These are phyloP conservation scores for Backusella psychrophila DNA, from an alignment of 192 early-diverging fungal species.

Conservation along the genomic window DNA sequence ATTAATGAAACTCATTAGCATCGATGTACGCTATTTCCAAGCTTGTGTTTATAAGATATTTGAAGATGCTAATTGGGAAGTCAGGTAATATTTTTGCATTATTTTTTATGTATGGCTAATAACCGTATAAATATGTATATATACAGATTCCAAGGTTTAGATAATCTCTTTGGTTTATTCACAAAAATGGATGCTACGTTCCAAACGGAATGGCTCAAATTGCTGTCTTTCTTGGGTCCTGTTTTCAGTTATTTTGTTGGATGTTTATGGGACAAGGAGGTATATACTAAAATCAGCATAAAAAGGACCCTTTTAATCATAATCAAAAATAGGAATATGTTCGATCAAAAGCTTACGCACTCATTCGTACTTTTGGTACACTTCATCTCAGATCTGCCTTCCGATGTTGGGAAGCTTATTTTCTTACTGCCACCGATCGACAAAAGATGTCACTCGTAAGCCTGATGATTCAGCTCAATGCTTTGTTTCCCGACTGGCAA, in stretches of 20 bases:
- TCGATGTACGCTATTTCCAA: constrained; percentile 40
- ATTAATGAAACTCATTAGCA: constrained; percentile 43
- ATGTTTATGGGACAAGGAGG: constrained; percentile 57
- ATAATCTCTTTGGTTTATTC: constrained; percentile 54
- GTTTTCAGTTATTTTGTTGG: constrained; percentile 54
- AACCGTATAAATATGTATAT: background rate
- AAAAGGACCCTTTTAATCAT: background rate
- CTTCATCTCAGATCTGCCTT: constrained; percentile 47
- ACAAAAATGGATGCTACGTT: constrained; percentile 52
- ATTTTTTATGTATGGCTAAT: background rate
- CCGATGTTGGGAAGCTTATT: constrained; percentile 58
- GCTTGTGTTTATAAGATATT: constrained; percentile 44
- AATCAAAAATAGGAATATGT: constrained; percentile 41
- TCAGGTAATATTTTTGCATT: constrained; percentile 27
- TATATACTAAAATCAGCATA: background rate
- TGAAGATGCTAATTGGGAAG: constrained; percentile 49
- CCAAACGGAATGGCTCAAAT: constrained; percentile 32
- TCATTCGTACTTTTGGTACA: constrained; percentile 45
- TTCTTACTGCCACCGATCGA: constrained; percentile 36
- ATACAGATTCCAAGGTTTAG: constrained; percentile 45
- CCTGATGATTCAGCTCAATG: constrained; percentile 55
- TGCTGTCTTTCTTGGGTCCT: constrained; percentile 45
- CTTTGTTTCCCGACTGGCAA: constrained; percentile 54
- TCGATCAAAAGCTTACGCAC: constrained; percentile 48
- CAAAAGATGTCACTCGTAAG: constrained; percentile 38